These are phyloP conservation scores for Vigna mungo DNA, from an alignment of 306 rosid genomes.

Conservation along the genomic window DNA sequence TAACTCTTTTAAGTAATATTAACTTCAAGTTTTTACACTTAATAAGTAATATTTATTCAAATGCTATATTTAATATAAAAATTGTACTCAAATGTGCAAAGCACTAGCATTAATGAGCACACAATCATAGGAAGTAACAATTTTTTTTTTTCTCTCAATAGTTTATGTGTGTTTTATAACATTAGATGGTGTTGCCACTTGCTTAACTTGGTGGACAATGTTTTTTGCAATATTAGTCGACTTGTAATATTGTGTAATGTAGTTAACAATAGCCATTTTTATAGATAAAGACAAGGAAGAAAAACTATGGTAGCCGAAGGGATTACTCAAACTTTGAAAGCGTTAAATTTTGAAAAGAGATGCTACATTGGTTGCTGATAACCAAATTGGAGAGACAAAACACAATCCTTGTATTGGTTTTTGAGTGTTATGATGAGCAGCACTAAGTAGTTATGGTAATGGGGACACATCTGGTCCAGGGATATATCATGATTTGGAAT, in stretches of 20 bases:
- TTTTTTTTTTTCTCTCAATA: not conserved
- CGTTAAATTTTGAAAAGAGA: no score
- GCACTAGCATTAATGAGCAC: no score
- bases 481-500: conserved; percentile 39
- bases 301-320: conserved; percentile 12
- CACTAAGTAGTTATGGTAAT: conserved; percentile 32
- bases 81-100: no score
- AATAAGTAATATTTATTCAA: no score
- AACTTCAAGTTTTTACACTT: no score
- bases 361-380: no score
- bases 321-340: conserved; percentile 9
- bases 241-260: conserved; percentile 34
- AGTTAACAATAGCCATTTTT: not conserved
- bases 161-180: conserved; percentile 5
- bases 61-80: no score
- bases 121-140: not conserved
- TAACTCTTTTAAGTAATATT: no score
- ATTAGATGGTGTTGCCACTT: not conserved
- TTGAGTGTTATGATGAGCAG: conserved; percentile 35
- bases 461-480: conserved; percentile 31
- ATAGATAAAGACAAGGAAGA: conserved; percentile 17
- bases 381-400: no score
- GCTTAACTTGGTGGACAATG: conserved; percentile 26
- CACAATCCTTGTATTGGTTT: no score
- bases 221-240: conserved; percentile 23